Evolutionary conservation across 2,329 filamentous ascomycete genomes (phyloP), one percentile per base, ranked within the genome.

Genomic region (Remersonia thermophila): DNA sequence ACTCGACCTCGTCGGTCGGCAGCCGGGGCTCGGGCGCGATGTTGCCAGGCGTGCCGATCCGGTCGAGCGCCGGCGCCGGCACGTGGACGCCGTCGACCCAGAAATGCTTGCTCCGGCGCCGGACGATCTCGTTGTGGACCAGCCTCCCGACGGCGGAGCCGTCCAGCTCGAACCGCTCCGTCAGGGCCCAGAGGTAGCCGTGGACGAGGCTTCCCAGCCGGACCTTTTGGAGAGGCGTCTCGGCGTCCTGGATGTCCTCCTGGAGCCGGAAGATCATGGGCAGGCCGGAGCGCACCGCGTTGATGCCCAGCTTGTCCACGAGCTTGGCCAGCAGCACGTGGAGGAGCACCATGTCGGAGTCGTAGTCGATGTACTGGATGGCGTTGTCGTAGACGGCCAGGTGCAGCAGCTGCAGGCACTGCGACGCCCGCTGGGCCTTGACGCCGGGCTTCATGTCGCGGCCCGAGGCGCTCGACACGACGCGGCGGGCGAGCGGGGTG

Each of bases 181-280:
- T 77, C 42, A 95, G 54, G 1, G 75, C 72, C 80, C 83, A 89
- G 40, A 95, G 77, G 56, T 95, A 95, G 7, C 85, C 87, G 51
- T 93, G 83, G 34, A 89, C 83, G 38, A 96, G 63, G 52, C 82
- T 86, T 20, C 83, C 85, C 30, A 93, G 66, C 30, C 83, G 80
- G 27, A 93, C 73, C 53, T 89, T 91, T 20, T 79, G 71, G 29
- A 74, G 56, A 0, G 80, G 75, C 16, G 71, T 70, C 32, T 78
- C 74, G 3, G 77, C 65, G 7, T 73, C 70, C 37, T 74, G 68
- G 23, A 91, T 81, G 44, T 91, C 84, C 50, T 93, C 84, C 55
- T 95, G 87, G 1, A 96, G 68, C 31, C 81, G 74, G 55, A 93
- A 77, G 9, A 94, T 71, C 86, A 95, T 94, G 2, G 87, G 85